Evolutionary conservation across 306 rosid genomes (phyloP), one percentile per base, ranked within the genome.

Genomic region (Dicorynia guianensis): DNA sequence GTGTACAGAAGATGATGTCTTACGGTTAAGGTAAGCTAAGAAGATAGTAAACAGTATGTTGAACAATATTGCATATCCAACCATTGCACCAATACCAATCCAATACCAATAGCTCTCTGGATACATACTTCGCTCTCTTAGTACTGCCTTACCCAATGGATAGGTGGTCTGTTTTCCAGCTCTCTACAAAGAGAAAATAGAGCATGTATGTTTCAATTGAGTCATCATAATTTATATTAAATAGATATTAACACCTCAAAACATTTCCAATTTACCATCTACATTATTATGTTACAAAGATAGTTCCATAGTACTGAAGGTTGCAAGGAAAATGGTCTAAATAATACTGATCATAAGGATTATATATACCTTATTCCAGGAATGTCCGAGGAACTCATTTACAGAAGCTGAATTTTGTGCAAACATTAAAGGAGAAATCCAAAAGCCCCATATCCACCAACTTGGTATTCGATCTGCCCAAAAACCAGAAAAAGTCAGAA

Each of bases 371-470:
- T 88, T 92, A 69, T 86, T 84, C 99, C 99, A 96, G 71, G 97
- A 86, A 80, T 96, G 99, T 66, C 99, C 99, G 59, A 81, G 97
- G 82, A 96, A 96, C 84, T 96, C 99, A 81, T 96, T 92, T 44
- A 86, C 97, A 74, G 99, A 89, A 65, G 94, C 99, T 60, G 98
- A 86, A 83, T 87, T 89, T 81, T 96, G 99, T 52, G 93, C 93
- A 83, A 92, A 96, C 98, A 90, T 93, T 90, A 96, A 89, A 71
- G 99, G 99, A 76, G 99, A 96, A 86, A 93, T 50, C 97, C 97
- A 96, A 86, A 85, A 96, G 69, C 99, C 99, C 99, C 99, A 96
- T 65, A 96, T 84, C 99, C 99, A 96, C 99, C 99, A 96, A 50
- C 46, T 86, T 15, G 99, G 98, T 63, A 96, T 83, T 44, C 40